Evolutionary conservation across 2,329 filamentous ascomycete genomes (phyloP), one percentile per base, ranked within the genome.

Genomic region (Arthrinium phaeospermum): DNA sequence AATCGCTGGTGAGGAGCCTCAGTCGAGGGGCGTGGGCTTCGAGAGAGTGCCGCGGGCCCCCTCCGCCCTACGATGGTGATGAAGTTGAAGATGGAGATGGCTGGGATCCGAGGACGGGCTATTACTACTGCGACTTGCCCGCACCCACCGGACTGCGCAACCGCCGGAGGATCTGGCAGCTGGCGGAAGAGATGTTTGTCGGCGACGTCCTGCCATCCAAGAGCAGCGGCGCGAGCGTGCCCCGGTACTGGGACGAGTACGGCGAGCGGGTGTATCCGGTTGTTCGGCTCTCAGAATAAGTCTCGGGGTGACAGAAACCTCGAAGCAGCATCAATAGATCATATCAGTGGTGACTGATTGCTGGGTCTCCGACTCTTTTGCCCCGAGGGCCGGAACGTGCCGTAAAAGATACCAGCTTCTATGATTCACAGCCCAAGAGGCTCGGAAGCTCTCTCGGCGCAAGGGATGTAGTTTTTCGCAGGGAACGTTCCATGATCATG

Each of bases 141-240:
- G 53, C 75, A 1, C 73, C 77, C 0, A 70, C 70, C 10, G 74
- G 77, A 7, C 70, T 76, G 47, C 73, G 74, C 1, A 78, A 76
- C 46, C 70, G 76, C 1, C 68, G 75, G 30, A 74, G 75, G 6
- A 75, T 77, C 4, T 78, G 75, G 76, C 72, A 75, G 68, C 46
- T 78, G 19, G 70, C 75, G 4, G 74, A 75, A 41, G 75, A 77
- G 45, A 77, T 77, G 75, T 76, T 71, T 19, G 75, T 77, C 6
- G 73, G 76, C n/a, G 74, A 77, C 64, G 47, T 75, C 10, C 51
- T 76, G 53, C 72, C 53, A 10, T 22, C 2, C 1, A 74, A 6
- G 70, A 41, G 5, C 14, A 45, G 68, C 19, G 13, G 47, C 27
- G 57, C 57, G 30, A 71, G 47, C 24, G 73, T 77, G 67, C 75